phyloP scores from a whole-genome alignment of 108 stramenopile species.

The Skeletonema grethae region DNA sequence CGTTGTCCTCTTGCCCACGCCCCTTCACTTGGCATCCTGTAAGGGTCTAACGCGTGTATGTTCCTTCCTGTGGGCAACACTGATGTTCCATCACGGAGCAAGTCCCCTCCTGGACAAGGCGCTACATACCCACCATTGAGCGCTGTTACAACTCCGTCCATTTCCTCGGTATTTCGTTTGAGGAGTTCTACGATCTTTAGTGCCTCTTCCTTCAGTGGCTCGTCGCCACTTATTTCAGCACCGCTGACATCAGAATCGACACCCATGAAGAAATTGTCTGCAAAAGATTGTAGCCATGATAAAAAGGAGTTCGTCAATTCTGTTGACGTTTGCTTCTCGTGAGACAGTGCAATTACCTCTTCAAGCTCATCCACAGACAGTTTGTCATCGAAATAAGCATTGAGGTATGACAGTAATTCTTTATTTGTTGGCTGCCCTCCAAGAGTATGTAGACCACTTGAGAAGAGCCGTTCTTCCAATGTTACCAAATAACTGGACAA shows the following conservation, averaged over 20 bases:
- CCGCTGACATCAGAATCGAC: slow-evolving; percentile 3
- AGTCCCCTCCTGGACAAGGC: slow-evolving; percentile 79
- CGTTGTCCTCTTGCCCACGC: slow-evolving; percentile 78
- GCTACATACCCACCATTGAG: slow-evolving; percentile 75
- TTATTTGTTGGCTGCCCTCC: slow-evolving; percentile 56
- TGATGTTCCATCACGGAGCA: slow-evolving; percentile 72
- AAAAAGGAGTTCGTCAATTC: slow-evolving; percentile 16
- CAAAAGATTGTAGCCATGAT: slow-evolving; percentile 30
- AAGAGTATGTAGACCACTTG: slow-evolving; percentile 67
- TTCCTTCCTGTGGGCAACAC: slow-evolving; percentile 87
- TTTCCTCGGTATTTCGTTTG: slow-evolving; percentile 66
- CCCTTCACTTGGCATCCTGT: slow-evolving; percentile 81
- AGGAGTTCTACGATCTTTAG: slow-evolving; percentile 60
- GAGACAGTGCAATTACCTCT: slow-evolving; percentile 18
- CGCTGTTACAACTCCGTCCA: slow-evolving; percentile 62
- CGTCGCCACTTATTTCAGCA: slow-evolving; percentile 1
- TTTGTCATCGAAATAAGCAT: slow-evolving; percentile 60
- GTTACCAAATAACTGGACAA: slow-evolving; percentile 55
- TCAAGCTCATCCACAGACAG: slow-evolving; percentile 54
- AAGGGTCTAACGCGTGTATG: slow-evolving; percentile 86
- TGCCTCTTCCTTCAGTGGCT: slow-evolving; percentile 51
- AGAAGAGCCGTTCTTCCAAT: slow-evolving; percentile 77
- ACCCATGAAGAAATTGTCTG: slow-evolving; percentile 29
- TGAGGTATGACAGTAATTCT: slow-evolving; percentile 59
- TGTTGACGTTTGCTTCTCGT: background rate